These are phyloP conservation scores for Sporothrix luriei DNA, from an alignment of 2,329 filamentous ascomycete species.

Conservation along the genomic window DNA sequence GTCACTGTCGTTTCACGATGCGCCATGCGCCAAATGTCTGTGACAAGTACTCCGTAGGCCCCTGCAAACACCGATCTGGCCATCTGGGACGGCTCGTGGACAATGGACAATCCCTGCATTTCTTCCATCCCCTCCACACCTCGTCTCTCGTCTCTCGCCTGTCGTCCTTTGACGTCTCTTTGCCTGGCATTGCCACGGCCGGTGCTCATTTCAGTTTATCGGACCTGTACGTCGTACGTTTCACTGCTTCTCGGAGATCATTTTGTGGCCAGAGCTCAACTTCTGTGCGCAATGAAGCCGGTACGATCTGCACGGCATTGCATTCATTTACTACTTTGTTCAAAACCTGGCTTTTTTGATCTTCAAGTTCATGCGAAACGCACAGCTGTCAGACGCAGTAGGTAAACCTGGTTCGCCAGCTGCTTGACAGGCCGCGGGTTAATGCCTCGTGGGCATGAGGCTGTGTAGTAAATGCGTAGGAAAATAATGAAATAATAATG, in stretches of 20 bases:
- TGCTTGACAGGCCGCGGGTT: background rate
- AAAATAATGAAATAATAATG: too few relatives aligned
- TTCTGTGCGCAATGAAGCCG: background rate
- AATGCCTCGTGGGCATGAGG: background rate
- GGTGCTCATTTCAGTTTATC: slow-evolving; percentile 12
- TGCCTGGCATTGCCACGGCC: background rate
- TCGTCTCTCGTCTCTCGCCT: background rate
- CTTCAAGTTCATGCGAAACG: background rate
- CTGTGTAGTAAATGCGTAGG: too few relatives aligned
- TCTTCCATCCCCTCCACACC: background rate
- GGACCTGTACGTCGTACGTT: background rate
- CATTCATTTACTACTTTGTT: background rate
- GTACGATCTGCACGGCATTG: background rate
- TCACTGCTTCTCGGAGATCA: slow-evolving; percentile 7
- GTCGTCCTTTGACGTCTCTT: background rate
- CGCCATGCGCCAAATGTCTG: too few relatives aligned
- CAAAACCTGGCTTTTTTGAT: background rate
- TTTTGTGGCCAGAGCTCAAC: background rate
- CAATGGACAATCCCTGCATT: too few relatives aligned
- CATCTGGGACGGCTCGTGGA: background rate
- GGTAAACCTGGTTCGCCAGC: background rate
- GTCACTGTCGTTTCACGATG: background rate
- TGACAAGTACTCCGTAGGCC: background rate
- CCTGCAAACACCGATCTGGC: background rate
- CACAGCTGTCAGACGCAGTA: too few relatives aligned